Evolutionary conservation across 2,329 filamentous ascomycete genomes (phyloP).

Genomic region (Alternaria panax): DNA sequence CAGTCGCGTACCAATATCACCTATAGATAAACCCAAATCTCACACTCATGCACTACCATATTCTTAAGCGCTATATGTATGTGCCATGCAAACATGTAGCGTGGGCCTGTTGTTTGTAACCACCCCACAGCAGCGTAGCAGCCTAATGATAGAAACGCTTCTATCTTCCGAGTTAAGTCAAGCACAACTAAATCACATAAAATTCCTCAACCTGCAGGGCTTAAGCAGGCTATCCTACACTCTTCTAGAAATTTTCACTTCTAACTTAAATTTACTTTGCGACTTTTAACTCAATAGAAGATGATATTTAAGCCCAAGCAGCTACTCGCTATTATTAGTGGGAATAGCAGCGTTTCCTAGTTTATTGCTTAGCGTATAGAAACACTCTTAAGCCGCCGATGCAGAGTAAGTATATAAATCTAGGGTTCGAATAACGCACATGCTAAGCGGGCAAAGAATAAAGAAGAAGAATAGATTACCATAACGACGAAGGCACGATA

Average conservation of each 20-base stretch:
- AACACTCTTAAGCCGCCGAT: background rate
- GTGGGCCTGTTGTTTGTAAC: background rate
- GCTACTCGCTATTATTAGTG: background rate
- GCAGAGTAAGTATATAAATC: background rate
- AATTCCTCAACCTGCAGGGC: background rate
- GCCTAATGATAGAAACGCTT: background rate
- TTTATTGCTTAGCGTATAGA: background rate
- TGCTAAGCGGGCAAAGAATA: background rate
- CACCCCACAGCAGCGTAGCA: background rate
- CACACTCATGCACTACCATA: background rate
- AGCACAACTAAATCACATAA: background rate
- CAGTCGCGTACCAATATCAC: background rate
- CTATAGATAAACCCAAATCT: background rate
- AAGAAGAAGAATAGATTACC: background rate
- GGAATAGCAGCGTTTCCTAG: background rate
- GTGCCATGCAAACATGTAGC: background rate
- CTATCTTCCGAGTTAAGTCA: background rate
- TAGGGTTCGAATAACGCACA: background rate
- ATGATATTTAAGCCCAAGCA: background rate
- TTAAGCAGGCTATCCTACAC: background rate
- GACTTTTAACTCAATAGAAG: background rate
- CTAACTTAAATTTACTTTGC: no score
- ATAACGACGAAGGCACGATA: background rate
- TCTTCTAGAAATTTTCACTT: background rate
- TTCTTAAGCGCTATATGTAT: background rate